Evolutionary conservation across 768 basidiomycete species (phyloP), one percentile per base, ranked within the genome.

Genomic region (Filobasidium floriforme): DNA sequence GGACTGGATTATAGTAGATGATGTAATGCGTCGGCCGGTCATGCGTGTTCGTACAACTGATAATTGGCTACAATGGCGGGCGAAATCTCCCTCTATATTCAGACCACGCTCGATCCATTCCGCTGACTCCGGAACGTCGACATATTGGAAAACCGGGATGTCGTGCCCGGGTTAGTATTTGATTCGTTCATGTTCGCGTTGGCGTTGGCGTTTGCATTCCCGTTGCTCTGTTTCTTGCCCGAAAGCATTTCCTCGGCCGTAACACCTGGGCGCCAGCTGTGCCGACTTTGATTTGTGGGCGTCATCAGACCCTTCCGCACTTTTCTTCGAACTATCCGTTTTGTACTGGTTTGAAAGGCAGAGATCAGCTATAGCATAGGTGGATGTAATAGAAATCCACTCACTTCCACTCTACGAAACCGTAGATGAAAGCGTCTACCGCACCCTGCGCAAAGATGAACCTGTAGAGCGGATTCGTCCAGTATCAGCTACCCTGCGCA

Each of bases 341-440:
- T 77, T 12, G 74, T 73, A 60, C 75, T 76, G 65, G 32, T 37
- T 37, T 2, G 37, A 1, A 59, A 29, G 40, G 26, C 41, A 41
- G 55, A 37, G 12, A 40, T 3, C 32, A 19, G 24, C 15, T 28
- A 51, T 12, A 12, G 4, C 26, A 7, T 26, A 15, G 7, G 54
- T 26, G 54, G 26, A 28, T 24, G 24, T 4, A 24, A 32, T 4
- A 57, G 14, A 4, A 28, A 26, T 57, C n/a, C n/a, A 76, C 75
- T 71, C 62, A 76, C 75, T 77, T 75, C 73, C 76, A 76, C 68
- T 79, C 79, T 43, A 79, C 75, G 15, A 77, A 49, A 28, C 79
- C 79, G 57, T 79, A 79, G 66, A 79, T 79, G 52, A 78, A 7
- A 2, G 79, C 79, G 59, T 79, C 79, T 1, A 78, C 68, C 1